Base-by-base conservation (phyloP, 768 basidiomycete genomes). In the Suillus hirtellus region DNA sequence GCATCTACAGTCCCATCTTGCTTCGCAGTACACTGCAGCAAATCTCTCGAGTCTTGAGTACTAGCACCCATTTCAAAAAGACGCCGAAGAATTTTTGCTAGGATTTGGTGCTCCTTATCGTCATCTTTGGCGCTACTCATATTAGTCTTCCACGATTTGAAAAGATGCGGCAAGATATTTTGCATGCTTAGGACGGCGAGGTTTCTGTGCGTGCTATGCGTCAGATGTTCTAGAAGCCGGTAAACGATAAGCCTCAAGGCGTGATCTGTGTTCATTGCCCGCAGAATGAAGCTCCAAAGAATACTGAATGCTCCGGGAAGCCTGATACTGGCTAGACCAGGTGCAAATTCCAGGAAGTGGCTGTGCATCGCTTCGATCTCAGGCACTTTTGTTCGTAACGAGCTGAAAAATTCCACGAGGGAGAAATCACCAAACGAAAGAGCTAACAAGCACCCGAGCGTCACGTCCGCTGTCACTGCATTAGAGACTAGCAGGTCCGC, bases 11-110 rank as follows among this genome's bases (percentile, higher is more conserved):
- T 78, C 15, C 82, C 81, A 60, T 84, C 80, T 2, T 75, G 77
- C 46, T 73, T 80, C 53, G 89, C 78, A 0, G 81, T 81, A 34
- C 77, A 79, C 66, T 88, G 85, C 61, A 95, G 86, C 44, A 94
- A 82, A 12, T 71, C 69, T 52, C 89, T 77, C n/a, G 85, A 85
- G 38, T 92, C 88, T 10, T 79, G 76, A 0, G 88, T 86, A 4
- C 82, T 86, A 0, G 87, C 82, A 1, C 92, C 90, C 78, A 93
- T 86, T 66, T 94, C 91, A 43, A 93, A 76, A 21, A 94, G 71
- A n/a, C 84, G 80, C 59, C 86, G 79, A 24, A 92, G 72, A 0
- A 93, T 79, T 71, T 87, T 90, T 68, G 84, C 83, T 43, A 87
- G 71, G 3, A 86, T 70, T 47, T 83, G 79, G 34, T 83, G 83